phyloP scores from a whole-genome alignment of 371 early-diverging fungal genomes.

The Parasitella parasitica region DNA sequence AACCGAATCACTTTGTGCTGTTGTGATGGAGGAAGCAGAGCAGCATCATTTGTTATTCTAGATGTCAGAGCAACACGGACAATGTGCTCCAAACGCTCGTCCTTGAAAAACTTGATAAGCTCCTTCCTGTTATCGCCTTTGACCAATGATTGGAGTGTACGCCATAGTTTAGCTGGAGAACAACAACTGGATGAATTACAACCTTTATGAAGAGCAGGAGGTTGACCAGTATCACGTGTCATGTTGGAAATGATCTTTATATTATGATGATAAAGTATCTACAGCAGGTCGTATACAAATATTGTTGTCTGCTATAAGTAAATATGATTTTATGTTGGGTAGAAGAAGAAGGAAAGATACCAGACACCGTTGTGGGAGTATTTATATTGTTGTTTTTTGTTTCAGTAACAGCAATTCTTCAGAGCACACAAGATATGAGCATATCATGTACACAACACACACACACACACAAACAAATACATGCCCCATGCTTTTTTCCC shows the following conservation, averaged over 20 bases:
- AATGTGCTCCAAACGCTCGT: conserved; percentile 17
- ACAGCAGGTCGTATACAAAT: neutral
- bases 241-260: neutral
- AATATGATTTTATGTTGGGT: neutral
- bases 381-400: neutral
- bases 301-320: neutral
- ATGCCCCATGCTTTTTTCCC: neutral
- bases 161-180: conserved; percentile 30
- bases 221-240: conserved; percentile 5
- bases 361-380: neutral
- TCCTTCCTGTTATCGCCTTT: conserved; percentile 12
- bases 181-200: conserved; percentile 28
- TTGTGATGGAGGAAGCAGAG: conserved; percentile 23
- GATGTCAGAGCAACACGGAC: conserved; percentile 24
- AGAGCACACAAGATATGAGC: neutral
- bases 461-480: neutral
- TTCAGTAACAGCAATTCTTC: neutral
- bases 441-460: no score
- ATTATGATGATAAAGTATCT: neutral
- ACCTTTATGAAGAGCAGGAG: conserved; percentile 20
- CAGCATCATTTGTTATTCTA: conserved; percentile 23
- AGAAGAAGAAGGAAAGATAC: neutral
- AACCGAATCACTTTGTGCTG: conserved; percentile 16
- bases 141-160: conserved; percentile 23
- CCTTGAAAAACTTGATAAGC: conserved; percentile 19